Percentiles rank a stretch among this genome's conserved stretches.
Conservation (phyloP, 2,329 filamentous ascomycete species). For the Colletotrichum musae region DNA sequence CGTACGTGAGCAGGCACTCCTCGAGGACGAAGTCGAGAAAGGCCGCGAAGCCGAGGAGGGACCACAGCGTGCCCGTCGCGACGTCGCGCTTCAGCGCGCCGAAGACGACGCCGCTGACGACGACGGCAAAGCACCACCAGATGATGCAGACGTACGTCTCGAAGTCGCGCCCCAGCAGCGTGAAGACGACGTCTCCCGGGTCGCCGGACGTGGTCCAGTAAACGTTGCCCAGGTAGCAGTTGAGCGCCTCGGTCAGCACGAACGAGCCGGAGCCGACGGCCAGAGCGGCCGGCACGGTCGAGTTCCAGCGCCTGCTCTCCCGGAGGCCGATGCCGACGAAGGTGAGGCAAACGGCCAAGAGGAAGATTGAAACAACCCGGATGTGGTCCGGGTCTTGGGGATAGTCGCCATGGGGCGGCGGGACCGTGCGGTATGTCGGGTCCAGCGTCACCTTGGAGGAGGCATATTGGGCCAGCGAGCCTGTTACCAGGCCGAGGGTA, state of each 20-base stretch:
- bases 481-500: too few relatives aligned
- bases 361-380: slow-evolving; percentile 2
- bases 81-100: slow-evolving; percentile 14
- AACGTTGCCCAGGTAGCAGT: slow-evolving; percentile 18
- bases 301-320: slow-evolving; percentile 19
- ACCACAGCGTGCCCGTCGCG: neutral
- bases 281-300: neutral
- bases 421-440: neutral
- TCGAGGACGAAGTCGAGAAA: slow-evolving; percentile 26
- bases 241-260: slow-evolving; percentile 7
- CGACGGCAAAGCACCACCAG: slow-evolving; percentile 27
- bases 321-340: slow-evolving; percentile 6
- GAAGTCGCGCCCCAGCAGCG: slow-evolving; percentile 10
- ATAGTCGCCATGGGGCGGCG: slow-evolving; percentile 13
- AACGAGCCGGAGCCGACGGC: slow-evolving; percentile 10
- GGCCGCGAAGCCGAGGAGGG: neutral
- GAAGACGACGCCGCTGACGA: slow-evolving; percentile 15
- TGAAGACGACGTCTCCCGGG: slow-evolving; percentile 12
- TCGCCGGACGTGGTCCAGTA: slow-evolving; percentile 18
- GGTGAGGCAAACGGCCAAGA: neutral
- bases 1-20: slow-evolving; percentile 25
- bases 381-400: slow-evolving; percentile 5
- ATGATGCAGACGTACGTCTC: slow-evolving; percentile 25
- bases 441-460: neutral
- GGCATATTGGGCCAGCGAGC: neutral